Conservation (phyloP, 371 early-diverging fungal genomes). For the Catenaria anguillulae region DNA sequence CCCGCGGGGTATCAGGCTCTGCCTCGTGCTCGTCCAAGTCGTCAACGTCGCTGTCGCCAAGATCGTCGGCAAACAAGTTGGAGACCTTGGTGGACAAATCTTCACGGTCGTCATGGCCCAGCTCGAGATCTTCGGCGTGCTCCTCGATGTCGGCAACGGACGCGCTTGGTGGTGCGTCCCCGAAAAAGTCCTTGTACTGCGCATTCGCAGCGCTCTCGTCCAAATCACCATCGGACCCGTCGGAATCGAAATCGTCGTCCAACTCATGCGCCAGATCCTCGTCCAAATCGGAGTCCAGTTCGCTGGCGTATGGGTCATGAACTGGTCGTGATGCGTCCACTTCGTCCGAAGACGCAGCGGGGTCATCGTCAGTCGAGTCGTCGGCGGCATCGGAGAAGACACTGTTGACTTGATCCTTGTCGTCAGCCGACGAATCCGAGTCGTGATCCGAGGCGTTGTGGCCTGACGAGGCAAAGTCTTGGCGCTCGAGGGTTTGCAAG, state of each 20-base stretch:
- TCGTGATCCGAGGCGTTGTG: slow-evolving; percentile 10
- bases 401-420: slow-evolving; percentile 14
- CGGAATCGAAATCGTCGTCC: slow-evolving; percentile 13
- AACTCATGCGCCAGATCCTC: too few relatives aligned
- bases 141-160: slow-evolving; percentile 16
- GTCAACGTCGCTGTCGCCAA: not conserved
- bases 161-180: slow-evolving; percentile 13
- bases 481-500: slow-evolving; percentile 7
- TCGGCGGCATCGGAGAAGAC: slow-evolving; percentile 14
- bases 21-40: slow-evolving; percentile 12
- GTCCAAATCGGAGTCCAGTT: slow-evolving; percentile 13
- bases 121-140: slow-evolving; percentile 20
- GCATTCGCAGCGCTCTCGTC: slow-evolving; percentile 10
- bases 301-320: too few relatives aligned
- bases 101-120: slow-evolving; percentile 13
- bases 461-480: slow-evolving; percentile 11
- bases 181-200: slow-evolving; percentile 6
- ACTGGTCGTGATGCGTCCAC: slow-evolving; percentile 7
- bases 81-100: not conserved
- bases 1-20: slow-evolving; percentile 3
- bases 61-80: not conserved
- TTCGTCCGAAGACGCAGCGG: slow-evolving; percentile 7
- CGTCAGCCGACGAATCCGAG: slow-evolving; percentile 14
- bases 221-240: slow-evolving; percentile 12
- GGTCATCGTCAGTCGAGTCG: slow-evolving; percentile 13